Base-by-base conservation (phyloP, 768 basidiomycete genomes). In the Auricularia cornea region DNA sequence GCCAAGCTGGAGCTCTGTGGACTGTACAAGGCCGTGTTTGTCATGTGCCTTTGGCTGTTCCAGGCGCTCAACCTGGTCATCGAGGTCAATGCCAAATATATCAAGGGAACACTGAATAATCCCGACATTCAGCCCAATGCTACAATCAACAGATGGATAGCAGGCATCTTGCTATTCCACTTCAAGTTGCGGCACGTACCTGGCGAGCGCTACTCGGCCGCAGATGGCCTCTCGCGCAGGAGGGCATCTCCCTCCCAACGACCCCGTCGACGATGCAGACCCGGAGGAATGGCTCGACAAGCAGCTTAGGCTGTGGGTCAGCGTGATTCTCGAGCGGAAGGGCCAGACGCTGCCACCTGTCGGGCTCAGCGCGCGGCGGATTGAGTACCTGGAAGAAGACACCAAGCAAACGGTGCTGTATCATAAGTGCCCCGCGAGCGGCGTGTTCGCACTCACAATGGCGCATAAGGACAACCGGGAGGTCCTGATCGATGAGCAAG, bases 21-120 rank as follows among this genome's bases (percentile, higher is more conserved):
- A 72, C 74, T 0, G 35, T 79, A 26, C 72, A 71, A 38, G 70
- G n/a, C n/a, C n/a, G n/a, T n/a, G n/a, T n/a, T n/a, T n/a, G n/a
- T 69, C 2, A 54, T 74, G 0, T 65, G 72, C 1, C 68, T 75
- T 44, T 61, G 72, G 1, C 59, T 77, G 3, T 75, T 70, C 31
- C 72, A 75, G 0, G 28, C 74, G 1, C 30, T 59, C 3, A 14
- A 40, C 10, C 52, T 66, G 18, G 20, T 32, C 3, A 38, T 66
- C 11, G 63, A 66, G 38, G 57, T 60, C 3, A 63, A 66, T 29
- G 65, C 65, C 4, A 61, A 57, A 14, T 66, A 54, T 2, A 32
- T 66, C 12, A 65, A 61, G 51, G 60, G 62, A 3, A 66, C 62
- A 65, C 16, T 65, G 2, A 65, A 59, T 41, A 62, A 60, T 11